Conservation (phyloP, 176 grass and related monocot species). For the Typha latifolia region DNA sequence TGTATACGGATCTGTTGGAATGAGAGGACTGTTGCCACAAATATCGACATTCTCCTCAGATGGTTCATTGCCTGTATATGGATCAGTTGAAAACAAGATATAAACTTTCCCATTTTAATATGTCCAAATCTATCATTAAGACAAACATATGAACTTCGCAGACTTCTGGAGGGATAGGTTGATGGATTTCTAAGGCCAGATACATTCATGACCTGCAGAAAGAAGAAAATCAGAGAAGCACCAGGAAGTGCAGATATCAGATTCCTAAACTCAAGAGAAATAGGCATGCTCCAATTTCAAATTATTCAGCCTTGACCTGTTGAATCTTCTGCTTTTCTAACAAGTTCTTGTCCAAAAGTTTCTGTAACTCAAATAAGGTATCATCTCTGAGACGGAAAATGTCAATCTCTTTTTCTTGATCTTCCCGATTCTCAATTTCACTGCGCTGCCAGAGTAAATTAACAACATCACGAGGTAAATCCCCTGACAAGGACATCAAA, state of each 20-base stretch:
- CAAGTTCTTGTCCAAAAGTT: slow-evolving; percentile 59
- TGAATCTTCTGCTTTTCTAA: slow-evolving; percentile 28
- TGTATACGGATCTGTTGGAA: background rate
- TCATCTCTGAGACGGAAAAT: slow-evolving; percentile 63
- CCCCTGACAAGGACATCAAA: slow-evolving; percentile 35
- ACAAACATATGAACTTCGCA: background rate
- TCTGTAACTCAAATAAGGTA: slow-evolving; percentile 49
- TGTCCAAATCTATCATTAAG: slow-evolving; percentile 11
- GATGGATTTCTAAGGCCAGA: slow-evolving; percentile 68
- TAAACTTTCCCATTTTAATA: background rate
- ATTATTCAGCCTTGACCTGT: slow-evolving; percentile 44
- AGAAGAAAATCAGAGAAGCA: slow-evolving; percentile 11
- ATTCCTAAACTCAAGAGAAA: background rate
- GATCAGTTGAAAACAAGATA: background rate
- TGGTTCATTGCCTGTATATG: slow-evolving; percentile 21
- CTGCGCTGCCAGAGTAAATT: slow-evolving; percentile 46
- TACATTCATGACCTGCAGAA: slow-evolving; percentile 42
- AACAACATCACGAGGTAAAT: slow-evolving; percentile 46
- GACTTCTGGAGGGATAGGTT: slow-evolving; percentile 71
- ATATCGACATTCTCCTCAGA: too few species aligned
- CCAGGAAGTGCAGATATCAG: slow-evolving; percentile 6
- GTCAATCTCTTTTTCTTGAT: slow-evolving; percentile 62
- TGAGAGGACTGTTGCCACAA: too few species aligned
- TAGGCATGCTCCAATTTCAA: slow-evolving; percentile 41
- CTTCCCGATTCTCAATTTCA: slow-evolving; percentile 37